Conservation (phyloP, 2,329 filamentous ascomycete species). For the Calycina herbarum region DNA sequence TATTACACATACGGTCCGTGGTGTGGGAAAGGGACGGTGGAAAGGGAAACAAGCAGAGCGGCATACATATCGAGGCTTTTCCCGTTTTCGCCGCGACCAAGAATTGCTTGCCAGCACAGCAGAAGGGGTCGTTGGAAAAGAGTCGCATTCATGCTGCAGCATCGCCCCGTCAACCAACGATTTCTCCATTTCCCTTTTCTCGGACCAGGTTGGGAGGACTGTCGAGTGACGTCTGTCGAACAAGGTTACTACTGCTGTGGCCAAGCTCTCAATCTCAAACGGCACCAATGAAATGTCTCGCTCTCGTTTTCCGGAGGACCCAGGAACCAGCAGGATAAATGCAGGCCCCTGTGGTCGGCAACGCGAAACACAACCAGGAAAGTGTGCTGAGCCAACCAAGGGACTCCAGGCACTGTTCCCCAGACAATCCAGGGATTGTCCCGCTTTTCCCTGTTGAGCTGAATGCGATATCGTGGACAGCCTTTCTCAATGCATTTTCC, state of each 20-base stretch:
- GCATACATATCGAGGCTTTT: background rate
- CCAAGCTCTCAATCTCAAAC: constrained; percentile 5
- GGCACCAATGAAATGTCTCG: background rate
- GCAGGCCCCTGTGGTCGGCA: background rate
- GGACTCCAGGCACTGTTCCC: background rate
- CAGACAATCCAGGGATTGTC: constrained; percentile 6
- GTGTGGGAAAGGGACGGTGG: background rate
- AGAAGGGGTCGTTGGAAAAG: background rate
- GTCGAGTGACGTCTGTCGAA: constrained; percentile 9
- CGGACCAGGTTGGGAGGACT: background rate
- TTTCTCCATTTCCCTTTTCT: background rate
- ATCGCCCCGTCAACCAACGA: constrained; percentile 10
- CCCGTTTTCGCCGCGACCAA: background rate
- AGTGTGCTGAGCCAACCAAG: constrained; percentile 7
- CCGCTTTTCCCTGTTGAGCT: constrained; percentile 10
- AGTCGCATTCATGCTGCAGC: background rate
- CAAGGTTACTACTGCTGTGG: constrained; percentile 2
- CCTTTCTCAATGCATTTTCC: background rate
- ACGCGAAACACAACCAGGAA: constrained; percentile 11
- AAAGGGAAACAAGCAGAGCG: background rate
- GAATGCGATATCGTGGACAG: constrained; percentile 7
- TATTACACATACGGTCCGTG: background rate
- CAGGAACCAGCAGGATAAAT: background rate
- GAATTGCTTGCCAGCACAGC: background rate
- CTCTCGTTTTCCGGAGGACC: background rate